Conservation (phyloP, 306 rosid genomes). For the Betula pendula region DNA sequence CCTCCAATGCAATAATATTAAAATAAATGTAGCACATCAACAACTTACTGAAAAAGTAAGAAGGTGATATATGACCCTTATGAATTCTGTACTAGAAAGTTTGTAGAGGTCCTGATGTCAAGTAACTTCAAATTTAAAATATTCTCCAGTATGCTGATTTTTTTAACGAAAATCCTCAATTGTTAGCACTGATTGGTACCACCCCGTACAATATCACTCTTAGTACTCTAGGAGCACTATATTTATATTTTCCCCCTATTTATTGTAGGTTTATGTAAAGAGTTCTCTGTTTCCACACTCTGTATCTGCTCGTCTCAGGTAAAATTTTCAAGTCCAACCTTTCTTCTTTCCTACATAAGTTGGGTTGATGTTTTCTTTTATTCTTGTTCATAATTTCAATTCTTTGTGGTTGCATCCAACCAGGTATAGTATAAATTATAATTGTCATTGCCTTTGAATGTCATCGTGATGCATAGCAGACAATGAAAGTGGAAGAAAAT, state of each 20-base stretch:
- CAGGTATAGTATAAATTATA: neutral
- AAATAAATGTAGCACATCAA: no score
- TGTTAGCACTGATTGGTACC: neutral
- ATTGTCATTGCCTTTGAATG: neutral
- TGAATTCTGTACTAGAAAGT: no score
- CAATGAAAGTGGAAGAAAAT: neutral
- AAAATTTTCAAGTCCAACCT: constrained; percentile 7
- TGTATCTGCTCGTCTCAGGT: constrained; percentile 73
- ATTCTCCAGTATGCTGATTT: neutral
- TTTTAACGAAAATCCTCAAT: neutral
- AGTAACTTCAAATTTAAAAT: neutral
- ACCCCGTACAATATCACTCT: neutral
- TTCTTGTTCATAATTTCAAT: neutral
- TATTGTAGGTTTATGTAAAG: constrained; percentile 77
- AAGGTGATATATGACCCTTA: no score
- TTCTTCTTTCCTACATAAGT: constrained; percentile 2
- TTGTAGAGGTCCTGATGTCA: neutral
- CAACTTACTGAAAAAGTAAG: no score
- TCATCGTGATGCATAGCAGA: neutral
- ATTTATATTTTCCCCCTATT: neutral
- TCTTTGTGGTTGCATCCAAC: neutral
- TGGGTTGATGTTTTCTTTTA: neutral
- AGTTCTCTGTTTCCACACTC: constrained; percentile 76
- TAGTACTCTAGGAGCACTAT: neutral
- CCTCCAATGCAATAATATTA: no score